Base-by-base conservation (phyloP, 2,329 filamentous ascomycete genomes). In the Zarea fungicola region DNA sequence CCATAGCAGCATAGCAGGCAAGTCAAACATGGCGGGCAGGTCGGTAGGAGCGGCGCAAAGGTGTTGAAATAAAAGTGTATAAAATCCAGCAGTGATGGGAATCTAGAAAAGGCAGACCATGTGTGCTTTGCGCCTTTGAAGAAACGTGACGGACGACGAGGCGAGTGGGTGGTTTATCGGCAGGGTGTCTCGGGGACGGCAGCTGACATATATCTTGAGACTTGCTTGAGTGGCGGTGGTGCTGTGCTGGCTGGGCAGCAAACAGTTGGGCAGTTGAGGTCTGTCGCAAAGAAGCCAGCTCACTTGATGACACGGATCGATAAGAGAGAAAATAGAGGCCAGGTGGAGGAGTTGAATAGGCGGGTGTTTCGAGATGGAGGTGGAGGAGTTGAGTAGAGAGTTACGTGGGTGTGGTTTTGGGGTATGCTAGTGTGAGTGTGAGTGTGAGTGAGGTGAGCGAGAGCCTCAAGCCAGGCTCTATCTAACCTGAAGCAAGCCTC, bases 1-100 rank as follows among this genome's bases (percentile, higher is more conserved):
- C 86, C 86, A 88, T 66, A 90, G 73, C 59, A 89, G 73, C 69
- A 88, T 86, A 59, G 87, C 81, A 59, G 90, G 78, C 59, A 89
- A 78, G 68, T 86, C 84, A 63, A 91, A 89, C 85, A 91, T 88
- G 68, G 49, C 70, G 58, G 60, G 53, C 56, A 45, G 37, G 13
- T 19, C 32, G 44, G 22, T 23, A 19, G 40, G n/a, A n/a, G n/a
- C n/a, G n/a, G n/a, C n/a, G n/a, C n/a, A n/a, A n/a, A n/a, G n/a
- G n/a, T n/a, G n/a, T n/a, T n/a, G n/a, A n/a, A n/a, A n/a, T n/a
- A n/a, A n/a, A n/a, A n/a, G n/a, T n/a, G n/a, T n/a, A n/a, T n/a
- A n/a, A n/a, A n/a, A n/a, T n/a, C n/a, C n/a, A n/a, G n/a, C n/a
- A n/a, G n/a, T n/a, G n/a, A n/a, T n/a, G n/a, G n/a, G n/a, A n/a